phyloP scores from a whole-genome alignment of 108 stramenopile genomes.

The Thalassiosira profunda region DNA sequence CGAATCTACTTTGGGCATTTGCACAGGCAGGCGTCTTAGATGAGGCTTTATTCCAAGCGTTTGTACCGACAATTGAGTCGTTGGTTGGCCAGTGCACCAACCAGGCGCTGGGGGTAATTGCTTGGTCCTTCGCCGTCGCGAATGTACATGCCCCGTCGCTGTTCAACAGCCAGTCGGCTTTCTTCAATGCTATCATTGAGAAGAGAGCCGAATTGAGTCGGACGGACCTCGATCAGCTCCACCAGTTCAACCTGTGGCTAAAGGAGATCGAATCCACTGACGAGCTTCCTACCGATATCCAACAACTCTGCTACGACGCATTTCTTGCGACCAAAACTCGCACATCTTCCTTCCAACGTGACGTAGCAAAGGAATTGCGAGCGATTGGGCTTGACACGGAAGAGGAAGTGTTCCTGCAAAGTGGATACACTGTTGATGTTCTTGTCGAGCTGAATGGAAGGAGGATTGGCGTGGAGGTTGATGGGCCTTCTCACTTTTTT shows the following conservation, averaged over 20 bases:
- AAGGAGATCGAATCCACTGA: not conserved
- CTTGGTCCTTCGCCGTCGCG: conserved; percentile 4
- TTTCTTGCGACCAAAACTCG: not conserved
- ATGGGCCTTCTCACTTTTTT: conserved; percentile 28
- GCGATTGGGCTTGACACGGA: conserved; percentile 14
- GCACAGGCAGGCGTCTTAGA: not conserved
- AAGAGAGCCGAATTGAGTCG: not conserved
- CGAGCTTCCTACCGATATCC: no score
- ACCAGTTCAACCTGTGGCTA: not conserved
- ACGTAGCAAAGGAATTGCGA: conserved; percentile 9
- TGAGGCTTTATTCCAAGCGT: not conserved
- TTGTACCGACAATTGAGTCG: not conserved
- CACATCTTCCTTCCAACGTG: not conserved
- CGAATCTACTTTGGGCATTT: conserved; percentile 12
- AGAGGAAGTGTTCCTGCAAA: not conserved
- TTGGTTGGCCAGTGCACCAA: not conserved
- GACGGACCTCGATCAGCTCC: not conserved
- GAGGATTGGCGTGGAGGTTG: conserved; percentile 18
- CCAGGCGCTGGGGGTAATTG: not conserved
- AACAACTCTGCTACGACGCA: conserved; percentile 19
- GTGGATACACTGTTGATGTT: conserved; percentile 11
- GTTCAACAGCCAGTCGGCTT: not conserved
- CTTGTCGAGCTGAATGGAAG: not conserved
- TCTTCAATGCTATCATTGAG: no score
- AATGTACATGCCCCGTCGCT: not conserved